Evolutionary conservation across 2,329 filamentous ascomycete genomes (phyloP).

Genomic region (Microcyclosporella mali): DNA sequence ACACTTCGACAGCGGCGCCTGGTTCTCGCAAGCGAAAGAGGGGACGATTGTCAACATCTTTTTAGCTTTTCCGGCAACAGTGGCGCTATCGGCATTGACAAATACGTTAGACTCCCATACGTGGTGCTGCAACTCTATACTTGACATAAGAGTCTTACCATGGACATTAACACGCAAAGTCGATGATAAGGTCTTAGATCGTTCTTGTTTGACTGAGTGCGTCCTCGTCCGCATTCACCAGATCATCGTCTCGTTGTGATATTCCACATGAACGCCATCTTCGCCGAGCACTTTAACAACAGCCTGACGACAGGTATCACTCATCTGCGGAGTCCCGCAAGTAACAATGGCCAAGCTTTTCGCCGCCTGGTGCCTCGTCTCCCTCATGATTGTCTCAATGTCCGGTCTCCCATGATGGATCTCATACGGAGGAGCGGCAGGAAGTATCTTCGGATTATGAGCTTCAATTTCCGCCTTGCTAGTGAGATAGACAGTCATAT

Average conservation of each 20-base stretch:
- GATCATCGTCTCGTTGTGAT: constrained; percentile 17
- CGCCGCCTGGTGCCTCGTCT: constrained; percentile 9
- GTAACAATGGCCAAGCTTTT: constrained; percentile 16
- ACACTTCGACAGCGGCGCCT: too few species aligned
- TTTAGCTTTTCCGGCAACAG: too few species aligned
- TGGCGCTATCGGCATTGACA: too few species aligned
- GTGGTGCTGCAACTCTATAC: too few species aligned
- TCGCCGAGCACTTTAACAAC: constrained; percentile 17
- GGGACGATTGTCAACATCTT: too few species aligned
- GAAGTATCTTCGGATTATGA: constrained; percentile 2
- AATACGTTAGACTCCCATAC: too few species aligned
- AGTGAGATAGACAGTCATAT: constrained; percentile 19
- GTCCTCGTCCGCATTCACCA: too few species aligned
- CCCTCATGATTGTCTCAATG: constrained; percentile 13
- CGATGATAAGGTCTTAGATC: too few species aligned
- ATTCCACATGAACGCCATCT: constrained; percentile 15
- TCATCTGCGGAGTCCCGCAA: constrained; percentile 17
- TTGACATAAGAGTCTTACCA: too few species aligned
- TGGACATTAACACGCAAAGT: too few species aligned
- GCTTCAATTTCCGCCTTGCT: constrained; percentile 8
- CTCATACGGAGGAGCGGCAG: constrained; percentile 5
- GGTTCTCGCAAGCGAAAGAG: too few species aligned
- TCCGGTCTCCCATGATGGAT: constrained; percentile 17
- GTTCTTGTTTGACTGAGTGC: too few species aligned
- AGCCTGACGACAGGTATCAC: constrained; percentile 16